phyloP scores from a whole-genome alignment of 108 stramenopile species.

The Schizochytrium sp. region DNA sequence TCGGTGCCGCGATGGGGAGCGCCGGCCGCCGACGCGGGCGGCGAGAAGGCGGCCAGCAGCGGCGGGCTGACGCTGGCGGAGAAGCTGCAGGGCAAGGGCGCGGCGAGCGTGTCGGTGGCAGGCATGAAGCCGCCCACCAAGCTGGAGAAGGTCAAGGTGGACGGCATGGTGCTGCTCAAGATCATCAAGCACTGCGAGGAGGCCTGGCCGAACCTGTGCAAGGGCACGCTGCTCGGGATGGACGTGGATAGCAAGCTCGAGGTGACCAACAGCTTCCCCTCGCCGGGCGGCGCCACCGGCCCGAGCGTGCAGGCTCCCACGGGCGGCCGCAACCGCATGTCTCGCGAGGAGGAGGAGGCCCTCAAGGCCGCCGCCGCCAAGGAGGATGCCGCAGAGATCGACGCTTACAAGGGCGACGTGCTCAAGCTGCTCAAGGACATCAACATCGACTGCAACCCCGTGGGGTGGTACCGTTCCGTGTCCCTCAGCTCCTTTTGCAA shows the following conservation, averaged over 20 bases:
- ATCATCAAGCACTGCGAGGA: constrained; percentile 97
- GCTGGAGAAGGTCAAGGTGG: constrained; percentile 18
- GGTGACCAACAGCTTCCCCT: constrained; percentile 83
- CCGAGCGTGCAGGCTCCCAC: not conserved
- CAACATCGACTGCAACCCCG: constrained; percentile 95
- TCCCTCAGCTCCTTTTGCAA: constrained; percentile 89
- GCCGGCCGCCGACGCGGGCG: not conserved
- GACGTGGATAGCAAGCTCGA: constrained; percentile 68
- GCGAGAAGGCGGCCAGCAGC: not conserved
- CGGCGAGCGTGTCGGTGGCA: not conserved
- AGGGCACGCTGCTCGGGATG: constrained; percentile 89
- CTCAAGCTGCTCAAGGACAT: constrained; percentile 35
- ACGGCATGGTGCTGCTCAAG: constrained; percentile 63
- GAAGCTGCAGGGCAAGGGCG: not conserved
- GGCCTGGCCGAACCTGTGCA: constrained; percentile 76
- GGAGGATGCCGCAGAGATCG: constrained; percentile 50
- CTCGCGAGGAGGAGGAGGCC: constrained; percentile 47
- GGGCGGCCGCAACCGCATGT: not conserved
- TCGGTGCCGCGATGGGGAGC: not conserved
- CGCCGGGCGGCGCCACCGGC: constrained; percentile 40
- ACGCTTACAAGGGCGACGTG: constrained; percentile 56
- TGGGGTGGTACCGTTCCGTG: constrained; percentile 98
- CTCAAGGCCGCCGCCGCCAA: constrained; percentile 34
- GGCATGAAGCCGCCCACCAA: not conserved
- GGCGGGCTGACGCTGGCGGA: not conserved